These are phyloP conservation scores for Straminergon stramineum DNA, from an alignment of 225 moss, liverwort and hornwort genomes.

Conservation along the genomic window DNA sequence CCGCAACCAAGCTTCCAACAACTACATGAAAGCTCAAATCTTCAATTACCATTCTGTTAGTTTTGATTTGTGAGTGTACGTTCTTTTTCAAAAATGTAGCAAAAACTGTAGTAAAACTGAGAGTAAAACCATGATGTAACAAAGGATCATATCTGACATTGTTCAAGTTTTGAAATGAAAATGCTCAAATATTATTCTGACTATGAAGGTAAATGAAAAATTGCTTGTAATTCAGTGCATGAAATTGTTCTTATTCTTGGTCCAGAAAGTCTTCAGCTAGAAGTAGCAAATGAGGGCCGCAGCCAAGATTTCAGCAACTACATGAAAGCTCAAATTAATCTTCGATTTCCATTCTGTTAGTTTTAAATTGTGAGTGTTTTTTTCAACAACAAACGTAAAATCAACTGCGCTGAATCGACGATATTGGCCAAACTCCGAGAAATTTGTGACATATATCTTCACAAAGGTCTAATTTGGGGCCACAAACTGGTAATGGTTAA, in stretches of 20 bases:
- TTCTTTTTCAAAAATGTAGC: too few species aligned
- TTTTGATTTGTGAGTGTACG: background rate
- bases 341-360: background rate
- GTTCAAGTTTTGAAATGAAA: background rate
- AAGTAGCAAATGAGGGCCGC: background rate
- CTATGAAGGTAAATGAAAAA: background rate
- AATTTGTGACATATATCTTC: too few species aligned
- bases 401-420: too few species aligned
- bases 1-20: background rate
- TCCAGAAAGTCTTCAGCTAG: background rate
- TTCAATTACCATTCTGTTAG: background rate
- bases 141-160: too few species aligned
- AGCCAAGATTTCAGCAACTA: background rate
- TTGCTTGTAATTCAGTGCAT: background rate
- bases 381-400: background rate
- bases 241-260: background rate
- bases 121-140: background rate
- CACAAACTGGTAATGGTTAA: too few species aligned
- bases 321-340: background rate
- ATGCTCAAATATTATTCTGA: background rate
- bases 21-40: background rate
- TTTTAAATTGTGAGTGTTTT: background rate
- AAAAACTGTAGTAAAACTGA: background rate
- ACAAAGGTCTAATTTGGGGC: too few species aligned
- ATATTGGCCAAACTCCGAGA: too few species aligned